Evolutionary conservation across 176 grass and related monocot species (phyloP).

Genomic region (Otatea glauca): DNA sequence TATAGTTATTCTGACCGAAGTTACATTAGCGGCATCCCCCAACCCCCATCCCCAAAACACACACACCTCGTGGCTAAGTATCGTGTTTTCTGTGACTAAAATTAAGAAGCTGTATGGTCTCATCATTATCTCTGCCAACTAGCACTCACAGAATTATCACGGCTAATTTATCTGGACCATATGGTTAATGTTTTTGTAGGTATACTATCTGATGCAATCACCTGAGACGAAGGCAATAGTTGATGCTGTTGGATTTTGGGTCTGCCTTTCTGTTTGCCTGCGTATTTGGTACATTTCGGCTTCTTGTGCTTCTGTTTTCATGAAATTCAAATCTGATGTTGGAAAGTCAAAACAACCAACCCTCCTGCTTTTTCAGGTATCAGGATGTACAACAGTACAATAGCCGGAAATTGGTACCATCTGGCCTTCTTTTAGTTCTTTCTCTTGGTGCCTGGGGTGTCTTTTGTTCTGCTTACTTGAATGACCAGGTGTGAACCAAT

Average conservation of each 20-base stretch:
- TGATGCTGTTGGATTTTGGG: slow-evolving; percentile 82
- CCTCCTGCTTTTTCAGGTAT: slow-evolving; percentile 63
- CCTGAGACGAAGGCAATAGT: slow-evolving; percentile 71
- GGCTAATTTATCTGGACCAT: not conserved
- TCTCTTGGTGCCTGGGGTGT: slow-evolving; percentile 72
- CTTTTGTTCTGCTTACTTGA: slow-evolving; percentile 81
- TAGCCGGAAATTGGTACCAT: slow-evolving; percentile 74
- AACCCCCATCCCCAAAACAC: too few relatives aligned
- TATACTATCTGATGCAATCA: slow-evolving; percentile 92
- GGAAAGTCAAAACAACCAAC: slow-evolving; percentile 1
- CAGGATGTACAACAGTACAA: slow-evolving; percentile 79
- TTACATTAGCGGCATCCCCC: not conserved
- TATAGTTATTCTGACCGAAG: not conserved
- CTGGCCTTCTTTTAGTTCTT: slow-evolving; percentile 74
- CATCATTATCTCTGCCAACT: not conserved
- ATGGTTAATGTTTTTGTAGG: slow-evolving; percentile 39
- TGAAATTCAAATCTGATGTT: not conserved
- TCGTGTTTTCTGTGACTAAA: not conserved
- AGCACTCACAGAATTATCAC: not conserved
- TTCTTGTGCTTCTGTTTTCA: not conserved
- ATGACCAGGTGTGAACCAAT: slow-evolving; percentile 68
- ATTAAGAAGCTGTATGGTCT: not conserved
- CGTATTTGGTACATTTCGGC: slow-evolving; percentile 61
- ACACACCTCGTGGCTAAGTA: not conserved
- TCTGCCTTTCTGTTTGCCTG: slow-evolving; percentile 82